Conservation (phyloP, 805 yeast genomes). For the Pichia heedii region DNA sequence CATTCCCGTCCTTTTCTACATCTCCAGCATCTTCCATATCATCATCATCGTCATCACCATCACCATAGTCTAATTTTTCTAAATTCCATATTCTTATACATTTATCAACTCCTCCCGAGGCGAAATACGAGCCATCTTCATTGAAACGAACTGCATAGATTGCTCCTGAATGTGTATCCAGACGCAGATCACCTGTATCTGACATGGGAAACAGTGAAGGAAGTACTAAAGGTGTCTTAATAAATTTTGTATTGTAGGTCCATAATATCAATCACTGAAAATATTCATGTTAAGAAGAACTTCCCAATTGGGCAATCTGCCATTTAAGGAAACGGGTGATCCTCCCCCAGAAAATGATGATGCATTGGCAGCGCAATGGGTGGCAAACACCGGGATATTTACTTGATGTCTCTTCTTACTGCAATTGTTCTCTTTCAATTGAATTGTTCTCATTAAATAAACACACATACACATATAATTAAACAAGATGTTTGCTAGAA, state of each 20-base stretch:
- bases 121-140: conserved; percentile 41
- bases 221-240: neutral
- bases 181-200: conserved; percentile 1
- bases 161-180: conserved; percentile 47
- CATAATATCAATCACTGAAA: no score
- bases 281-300: neutral
- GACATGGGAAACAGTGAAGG: neutral
- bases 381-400: no score
- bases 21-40: no score
- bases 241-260: no score
- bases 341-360: neutral
- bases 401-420: no score
- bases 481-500: conserved; percentile 29
- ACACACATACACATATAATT: no score
- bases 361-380: no score
- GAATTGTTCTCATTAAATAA: no score
- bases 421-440: no score
- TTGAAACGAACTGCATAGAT: conserved; percentile 47
- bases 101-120: conserved; percentile 55
- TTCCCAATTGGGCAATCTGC: neutral
- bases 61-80: conserved; percentile 4
- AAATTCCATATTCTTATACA: conserved; percentile 5
- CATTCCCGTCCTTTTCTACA: neutral
- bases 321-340: neutral
- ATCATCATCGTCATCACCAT: neutral